Conservation (phyloP, 805 yeast genomes). For the Yarrowia alimentaria region DNA sequence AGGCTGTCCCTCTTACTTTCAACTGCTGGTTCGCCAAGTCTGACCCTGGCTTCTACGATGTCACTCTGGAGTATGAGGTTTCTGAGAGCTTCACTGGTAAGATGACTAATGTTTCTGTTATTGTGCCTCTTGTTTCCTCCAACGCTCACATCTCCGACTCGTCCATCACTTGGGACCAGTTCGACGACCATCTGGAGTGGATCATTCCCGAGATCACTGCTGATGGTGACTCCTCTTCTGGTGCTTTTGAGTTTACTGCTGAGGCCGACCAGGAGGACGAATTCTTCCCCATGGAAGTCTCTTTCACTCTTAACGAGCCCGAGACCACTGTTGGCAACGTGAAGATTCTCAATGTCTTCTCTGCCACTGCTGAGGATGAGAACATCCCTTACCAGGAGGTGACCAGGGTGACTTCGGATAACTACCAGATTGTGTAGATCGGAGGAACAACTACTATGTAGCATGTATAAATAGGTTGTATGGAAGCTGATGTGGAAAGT, state of each 20-base stretch:
- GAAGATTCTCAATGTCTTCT: conserved; percentile 57
- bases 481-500: not conserved
- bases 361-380: conserved; percentile 49
- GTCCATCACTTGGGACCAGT: conserved; percentile 47
- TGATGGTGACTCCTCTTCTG: conserved; percentile 51
- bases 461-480: conserved; percentile 26
- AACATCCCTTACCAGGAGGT: conserved; percentile 70
- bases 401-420: conserved; percentile 39
- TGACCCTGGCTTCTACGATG: conserved; percentile 59
- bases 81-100: conserved; percentile 48
- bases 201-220: conserved; percentile 54
- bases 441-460: conserved; percentile 11
- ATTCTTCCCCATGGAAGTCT: conserved; percentile 82
- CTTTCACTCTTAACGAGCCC: conserved; percentile 49
- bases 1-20: conserved; percentile 68
- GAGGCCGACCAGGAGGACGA: conserved; percentile 76
- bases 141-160: conserved; percentile 48
- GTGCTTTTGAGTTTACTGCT: conserved; percentile 75
- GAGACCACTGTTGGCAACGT: conserved; percentile 61
- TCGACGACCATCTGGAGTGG: conserved; percentile 71
- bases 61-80: conserved; percentile 87
- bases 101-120: conserved; percentile 53
- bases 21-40: conserved; percentile 79
- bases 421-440: conserved; percentile 39
- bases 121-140: conserved; percentile 66